These are phyloP conservation scores for Hypericum androsaemum DNA, from an alignment of 345 rosid species.

Conservation along the genomic window DNA sequence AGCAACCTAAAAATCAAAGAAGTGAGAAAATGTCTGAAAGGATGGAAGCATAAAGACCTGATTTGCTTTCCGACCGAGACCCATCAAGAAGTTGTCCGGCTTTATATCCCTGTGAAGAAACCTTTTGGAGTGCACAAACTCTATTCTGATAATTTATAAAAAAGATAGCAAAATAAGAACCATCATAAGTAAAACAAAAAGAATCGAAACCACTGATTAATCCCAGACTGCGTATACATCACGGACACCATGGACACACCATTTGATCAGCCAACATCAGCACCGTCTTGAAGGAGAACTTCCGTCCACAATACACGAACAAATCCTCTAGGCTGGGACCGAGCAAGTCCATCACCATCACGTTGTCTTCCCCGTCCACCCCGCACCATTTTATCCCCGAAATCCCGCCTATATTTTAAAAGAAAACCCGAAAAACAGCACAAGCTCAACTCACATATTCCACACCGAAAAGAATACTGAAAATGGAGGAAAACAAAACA, in stretches of 20 bases:
- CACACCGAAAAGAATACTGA: neutral
- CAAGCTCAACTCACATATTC: neutral
- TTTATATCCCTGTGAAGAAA: slow-evolving; percentile 78
- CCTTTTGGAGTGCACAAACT: slow-evolving; percentile 68
- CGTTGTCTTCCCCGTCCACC: slow-evolving; percentile 65
- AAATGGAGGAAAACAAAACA: neutral
- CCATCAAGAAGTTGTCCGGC: slow-evolving; percentile 78
- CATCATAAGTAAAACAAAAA: neutral
- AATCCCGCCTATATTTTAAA: slow-evolving; percentile 54
- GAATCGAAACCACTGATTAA: neutral
- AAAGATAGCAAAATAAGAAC: neutral
- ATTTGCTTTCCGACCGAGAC: slow-evolving; percentile 66
- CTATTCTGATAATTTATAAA: slow-evolving; percentile 49
- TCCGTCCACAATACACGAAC: slow-evolving; percentile 82
- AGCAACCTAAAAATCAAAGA: neutral
- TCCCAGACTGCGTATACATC: neutral
- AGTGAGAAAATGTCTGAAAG: neutral
- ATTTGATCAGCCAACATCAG: slow-evolving; percentile 88
- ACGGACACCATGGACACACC: slow-evolving; percentile 28
- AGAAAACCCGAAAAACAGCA: neutral
- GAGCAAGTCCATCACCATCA: slow-evolving; percentile 70
- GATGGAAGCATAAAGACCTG: slow-evolving; percentile 31
- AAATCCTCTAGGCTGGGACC: slow-evolving; percentile 96
- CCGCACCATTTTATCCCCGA: slow-evolving; percentile 82
- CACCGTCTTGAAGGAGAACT: slow-evolving; percentile 78